A percentile compares a stretch with the other conserved stretches of the same genome.
Evolutionary conservation across 2,329 filamentous ascomycete genomes (phyloP).

Genomic region (Tolypocladium sp.): DNA sequence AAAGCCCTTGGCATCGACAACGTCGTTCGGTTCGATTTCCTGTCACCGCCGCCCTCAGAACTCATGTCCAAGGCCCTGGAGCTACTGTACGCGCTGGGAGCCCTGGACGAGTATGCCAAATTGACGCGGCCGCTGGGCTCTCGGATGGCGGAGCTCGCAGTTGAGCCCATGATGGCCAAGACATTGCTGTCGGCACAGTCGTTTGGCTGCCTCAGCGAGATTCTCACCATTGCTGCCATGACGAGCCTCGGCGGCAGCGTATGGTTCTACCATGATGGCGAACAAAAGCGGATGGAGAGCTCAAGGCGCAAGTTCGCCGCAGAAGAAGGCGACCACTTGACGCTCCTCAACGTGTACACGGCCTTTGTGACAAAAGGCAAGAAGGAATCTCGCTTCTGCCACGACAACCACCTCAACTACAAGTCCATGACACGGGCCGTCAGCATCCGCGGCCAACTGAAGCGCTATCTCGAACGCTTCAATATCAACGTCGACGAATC

Average conservation of each 20-base stretch:
- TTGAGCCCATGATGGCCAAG: slow-evolving; percentile 95
- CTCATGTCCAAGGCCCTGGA: slow-evolving; percentile 81
- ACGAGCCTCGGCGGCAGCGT: slow-evolving; percentile 73
- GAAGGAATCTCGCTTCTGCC: slow-evolving; percentile 79
- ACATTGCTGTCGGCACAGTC: slow-evolving; percentile 65
- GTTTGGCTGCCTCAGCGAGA: slow-evolving; percentile 75
- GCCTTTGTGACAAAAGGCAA: slow-evolving; percentile 75
- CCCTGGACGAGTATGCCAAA: slow-evolving; percentile 82
- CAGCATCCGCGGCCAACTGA: slow-evolving; percentile 78
- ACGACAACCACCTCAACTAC: slow-evolving; percentile 79
- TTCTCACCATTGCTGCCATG: slow-evolving; percentile 91
- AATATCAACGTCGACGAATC: slow-evolving; percentile 62
- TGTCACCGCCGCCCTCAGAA: slow-evolving; percentile 77
- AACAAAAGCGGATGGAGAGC: slow-evolving; percentile 66
- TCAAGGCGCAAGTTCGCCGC: slow-evolving; percentile 75
- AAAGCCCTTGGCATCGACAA: slow-evolving; percentile 96
- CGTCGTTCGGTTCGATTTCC: slow-evolving; percentile 79
- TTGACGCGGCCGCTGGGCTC: slow-evolving; percentile 80
- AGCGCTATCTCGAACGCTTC: slow-evolving; percentile 79
- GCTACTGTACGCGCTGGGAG: slow-evolving; percentile 76
- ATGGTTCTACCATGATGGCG: slow-evolving; percentile 73
- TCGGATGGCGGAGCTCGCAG: slow-evolving; percentile 85
- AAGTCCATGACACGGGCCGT: slow-evolving; percentile 75
- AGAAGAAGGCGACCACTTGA: slow-evolving; percentile 90
- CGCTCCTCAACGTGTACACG: slow-evolving; percentile 87